phyloP scores from a whole-genome alignment of 2,329 filamentous ascomycete species.

The Didymella arachidicola region DNA sequence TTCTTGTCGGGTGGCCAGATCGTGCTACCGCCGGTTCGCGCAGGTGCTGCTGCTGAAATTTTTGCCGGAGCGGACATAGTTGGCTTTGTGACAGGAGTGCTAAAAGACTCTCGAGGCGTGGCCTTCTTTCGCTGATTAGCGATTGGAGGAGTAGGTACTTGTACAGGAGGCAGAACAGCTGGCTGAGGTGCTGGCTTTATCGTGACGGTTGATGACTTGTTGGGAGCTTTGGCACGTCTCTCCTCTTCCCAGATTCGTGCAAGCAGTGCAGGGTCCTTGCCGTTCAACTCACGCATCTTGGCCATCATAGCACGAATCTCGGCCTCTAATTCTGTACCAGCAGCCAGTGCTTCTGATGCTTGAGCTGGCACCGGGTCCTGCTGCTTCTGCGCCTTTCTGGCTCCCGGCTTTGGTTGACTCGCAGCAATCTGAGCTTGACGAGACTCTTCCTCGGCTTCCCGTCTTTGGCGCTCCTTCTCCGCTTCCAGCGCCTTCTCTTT shows the following conservation, averaged over 20 bases:
- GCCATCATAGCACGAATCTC: slow-evolving; percentile 64
- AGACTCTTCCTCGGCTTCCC: slow-evolving; percentile 31
- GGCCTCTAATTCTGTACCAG: slow-evolving; percentile 51
- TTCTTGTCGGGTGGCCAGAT: slow-evolving; percentile 63
- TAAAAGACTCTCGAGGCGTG: slow-evolving; percentile 24
- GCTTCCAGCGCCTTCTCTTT: slow-evolving; percentile 40
- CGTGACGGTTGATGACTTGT: slow-evolving; percentile 36
- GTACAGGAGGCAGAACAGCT: slow-evolving; percentile 17
- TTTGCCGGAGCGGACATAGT: slow-evolving; percentile 8
- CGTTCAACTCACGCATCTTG: slow-evolving; percentile 65
- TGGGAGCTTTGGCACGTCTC: slow-evolving; percentile 48
- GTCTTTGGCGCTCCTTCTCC: slow-evolving; percentile 34
- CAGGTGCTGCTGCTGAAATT: slow-evolving; percentile 15
- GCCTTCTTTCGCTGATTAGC: slow-evolving; percentile 37
- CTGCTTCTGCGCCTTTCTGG: slow-evolving; percentile 36
- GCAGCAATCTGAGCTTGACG: slow-evolving; percentile 19
- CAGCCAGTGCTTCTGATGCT: slow-evolving; percentile 5
- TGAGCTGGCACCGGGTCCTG: slow-evolving; percentile 23
- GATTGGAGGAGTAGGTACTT: slow-evolving; percentile 22
- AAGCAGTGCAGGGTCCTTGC: slow-evolving; percentile 62
- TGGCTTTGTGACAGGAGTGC: slow-evolving; percentile 14
- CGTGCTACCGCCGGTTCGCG: slow-evolving; percentile 39
- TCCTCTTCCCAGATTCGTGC: slow-evolving; percentile 65
- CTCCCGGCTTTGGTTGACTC: slow-evolving; percentile 31
- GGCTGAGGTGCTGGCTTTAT: slow-evolving; percentile 36